Evolutionary conservation across 208 protist species (phyloP), one percentile per base, ranked within the genome.

Genomic region (Acanthamoeba lenticulata): DNA sequence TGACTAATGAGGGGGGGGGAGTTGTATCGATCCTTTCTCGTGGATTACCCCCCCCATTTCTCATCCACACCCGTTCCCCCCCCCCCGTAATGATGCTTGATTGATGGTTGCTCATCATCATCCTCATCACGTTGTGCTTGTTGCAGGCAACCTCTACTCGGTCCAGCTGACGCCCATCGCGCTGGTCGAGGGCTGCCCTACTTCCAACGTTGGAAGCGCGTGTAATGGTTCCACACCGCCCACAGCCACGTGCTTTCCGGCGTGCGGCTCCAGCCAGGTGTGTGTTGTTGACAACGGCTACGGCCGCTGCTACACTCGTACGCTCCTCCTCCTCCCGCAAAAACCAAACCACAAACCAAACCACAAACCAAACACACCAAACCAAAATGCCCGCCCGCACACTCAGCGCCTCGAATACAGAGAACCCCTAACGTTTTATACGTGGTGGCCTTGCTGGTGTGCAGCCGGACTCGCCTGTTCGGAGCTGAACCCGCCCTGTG

Each of bases 221-320:
- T 86, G 77, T 17, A 79, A 79, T 17, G 36, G 21, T 42, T 86
- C 77, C 1, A 27, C 77, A 2, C 29, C 77, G 0, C 9, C 77
- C 2, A 27, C 44, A 2, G 13, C 38, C 24, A 27, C 24, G 6
- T 86, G 77, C n/a, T 86, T 86, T 42, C 77, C 77, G 2, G 4
- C 77, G 45, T 86, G 77, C 44, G 45, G 77, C 36, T 79, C 69
- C 36, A 45, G 27, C 69, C 69, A 79, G 40, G 36, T 79, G 34
- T 79, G 69, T 45, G 0, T 79, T 0, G 69, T 79, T 21, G 69
- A 79, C 40, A 47, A 40, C 24, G 69, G 69, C 69, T 79, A 79
- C 36, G 69, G 69, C 11, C 69, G 69, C 15, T 79, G 69, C 69
- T 79, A 79, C 40, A 47, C 32, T 45, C 69, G 69, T 79, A 79